Evolutionary conservation across 2,329 filamentous ascomycete species (phyloP), one percentile per base, ranked within the genome.

Genomic region (Hypoxylon sp.): DNA sequence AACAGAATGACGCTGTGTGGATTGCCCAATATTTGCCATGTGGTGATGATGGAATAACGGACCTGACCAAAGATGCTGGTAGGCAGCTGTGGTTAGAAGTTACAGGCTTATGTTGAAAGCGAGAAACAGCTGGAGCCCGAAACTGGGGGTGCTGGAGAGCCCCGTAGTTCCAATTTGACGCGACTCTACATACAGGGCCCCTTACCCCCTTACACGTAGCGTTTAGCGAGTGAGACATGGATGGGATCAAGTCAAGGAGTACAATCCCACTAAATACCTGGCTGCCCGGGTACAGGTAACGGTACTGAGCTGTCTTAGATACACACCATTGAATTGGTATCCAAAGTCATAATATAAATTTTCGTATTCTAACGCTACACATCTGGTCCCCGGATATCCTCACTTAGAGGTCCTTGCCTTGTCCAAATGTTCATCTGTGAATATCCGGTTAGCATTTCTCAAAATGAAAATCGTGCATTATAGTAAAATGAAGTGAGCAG

Each of bases 361-460:
- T 39, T 39, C 5, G 1, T 14, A 17, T 5, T 17, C 17, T 39
- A 5, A 14, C 2, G 33, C 59, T 63, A 75, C 14, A 72, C 65
- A 48, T 78, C 74, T 14, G 71, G 73, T 2, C 78, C 80, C 37
- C 79, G 71, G 19, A 80, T 74, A 2, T 78, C 78, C 24, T 78
- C 76, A 17, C 78, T 75, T 29, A 84, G 64, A 1, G 78, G 76
- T 33, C 78, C 81, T 74, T 85, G 79, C 44, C 84, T 77, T 39
- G 84, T 86, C 83, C 84, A 86, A 37, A 86, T 85, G 63, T 86
- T 86, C 83, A 86, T 84, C 69, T 71, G 14, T 22, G 17, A 61
- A 3, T 11, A 22, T 42, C 10, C 6, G 11, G 39, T 70, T 59
- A 70, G 68, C 13, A n/a, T n/a, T n/a, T n/a, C n/a, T n/a, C n/a